Evolutionary conservation across 805 yeast genomes (phyloP).

Genomic region (Yarrowia alimentaria): DNA sequence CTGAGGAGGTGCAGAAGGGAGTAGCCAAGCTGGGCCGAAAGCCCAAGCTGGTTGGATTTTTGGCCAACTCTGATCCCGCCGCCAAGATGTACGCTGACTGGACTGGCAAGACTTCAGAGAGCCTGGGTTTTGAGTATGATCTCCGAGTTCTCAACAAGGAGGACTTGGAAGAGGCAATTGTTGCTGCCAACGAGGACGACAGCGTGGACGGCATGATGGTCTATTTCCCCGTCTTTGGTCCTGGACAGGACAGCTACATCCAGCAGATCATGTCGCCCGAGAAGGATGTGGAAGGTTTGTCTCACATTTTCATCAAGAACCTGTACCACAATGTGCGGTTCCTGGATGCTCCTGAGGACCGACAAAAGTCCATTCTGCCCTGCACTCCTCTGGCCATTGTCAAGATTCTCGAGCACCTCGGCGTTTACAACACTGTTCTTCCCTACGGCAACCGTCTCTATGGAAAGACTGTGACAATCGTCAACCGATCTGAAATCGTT

Average conservation of each 20-base stretch:
- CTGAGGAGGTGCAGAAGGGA: constrained; percentile 63
- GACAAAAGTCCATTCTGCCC: constrained; percentile 82
- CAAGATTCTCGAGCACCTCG: constrained; percentile 84
- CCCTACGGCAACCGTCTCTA: constrained; percentile 89
- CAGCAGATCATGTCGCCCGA: constrained; percentile 90
- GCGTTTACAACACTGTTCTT: constrained; percentile 76
- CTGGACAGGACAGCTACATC: constrained; percentile 89
- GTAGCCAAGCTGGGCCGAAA: constrained; percentile 52
- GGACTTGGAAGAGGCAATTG: constrained; percentile 76
- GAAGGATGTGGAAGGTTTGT: constrained; percentile 95
- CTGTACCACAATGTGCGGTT: constrained; percentile 90
- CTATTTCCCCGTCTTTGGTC: constrained; percentile 95
- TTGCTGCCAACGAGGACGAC: constrained; percentile 76
- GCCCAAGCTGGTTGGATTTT: constrained; percentile 84
- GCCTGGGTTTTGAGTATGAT: constrained; percentile 82
- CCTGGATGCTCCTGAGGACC: constrained; percentile 63
- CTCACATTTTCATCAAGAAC: constrained; percentile 86
- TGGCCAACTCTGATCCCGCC: constrained; percentile 93
- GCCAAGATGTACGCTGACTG: constrained; percentile 93
- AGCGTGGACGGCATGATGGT: constrained; percentile 89
- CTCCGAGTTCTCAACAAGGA: constrained; percentile 73
- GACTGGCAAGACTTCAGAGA: constrained; percentile 88
- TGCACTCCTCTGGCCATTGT: constrained; percentile 96
- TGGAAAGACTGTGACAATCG: constrained; percentile 87
- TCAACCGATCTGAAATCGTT: constrained; percentile 93